Base-by-base conservation (phyloP, 495 filamentous ascomycete genomes). In the Aspergillus bridgeri region DNA sequence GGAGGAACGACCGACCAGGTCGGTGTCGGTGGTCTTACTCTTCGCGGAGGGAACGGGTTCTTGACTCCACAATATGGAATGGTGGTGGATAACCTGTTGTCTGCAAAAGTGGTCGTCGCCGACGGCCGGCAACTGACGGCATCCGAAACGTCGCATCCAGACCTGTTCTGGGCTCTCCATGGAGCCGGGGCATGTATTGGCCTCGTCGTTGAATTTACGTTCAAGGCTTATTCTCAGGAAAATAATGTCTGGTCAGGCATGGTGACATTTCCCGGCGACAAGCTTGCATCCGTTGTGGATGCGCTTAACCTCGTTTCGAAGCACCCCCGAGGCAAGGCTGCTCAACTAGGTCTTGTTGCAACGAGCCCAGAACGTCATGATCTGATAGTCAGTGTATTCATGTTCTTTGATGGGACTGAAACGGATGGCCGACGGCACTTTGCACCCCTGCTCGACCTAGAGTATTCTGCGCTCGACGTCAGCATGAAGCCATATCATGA, bases 101-200 rank as follows among this genome's bases (percentile, higher is more conserved):
- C 29, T 17, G 33, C 38, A 17, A 11, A 53, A 44, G 38, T 53
- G 33, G 25, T 53, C 25, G 17, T 23, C 7, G 51, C 51, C n/a
- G 51, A 43, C 42, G 51, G 33, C 11, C 27, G 22, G n/a, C 6
- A 42, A 17, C 6, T 43, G 29, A 24, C 9, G 20, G 51, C 33
- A 13, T 42, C 51, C 18, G 25, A 42, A 3, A 33, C 42, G 33
- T 19, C 21, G 3, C 23, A 43, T 21, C 6, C 29, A 9, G 51
- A 53, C 33, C 33, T 53, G 9, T 53, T 53, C 29, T 53, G 51
- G 51, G 51, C 51, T 44, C 8, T 53, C 51, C n/a, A 19, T 9
- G 33, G 51, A 7, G 33, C 51, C 17, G 51, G 51, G 2, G 18
- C 42, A 22, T 42, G 29, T 18, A 20, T 43, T 23, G 25, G 50